Percentiles rank a stretch among this genome's conserved stretches.
Conservation (phyloP, 2,329 filamentous ascomycete species). For the Dothidotthia symphoricarpi region DNA sequence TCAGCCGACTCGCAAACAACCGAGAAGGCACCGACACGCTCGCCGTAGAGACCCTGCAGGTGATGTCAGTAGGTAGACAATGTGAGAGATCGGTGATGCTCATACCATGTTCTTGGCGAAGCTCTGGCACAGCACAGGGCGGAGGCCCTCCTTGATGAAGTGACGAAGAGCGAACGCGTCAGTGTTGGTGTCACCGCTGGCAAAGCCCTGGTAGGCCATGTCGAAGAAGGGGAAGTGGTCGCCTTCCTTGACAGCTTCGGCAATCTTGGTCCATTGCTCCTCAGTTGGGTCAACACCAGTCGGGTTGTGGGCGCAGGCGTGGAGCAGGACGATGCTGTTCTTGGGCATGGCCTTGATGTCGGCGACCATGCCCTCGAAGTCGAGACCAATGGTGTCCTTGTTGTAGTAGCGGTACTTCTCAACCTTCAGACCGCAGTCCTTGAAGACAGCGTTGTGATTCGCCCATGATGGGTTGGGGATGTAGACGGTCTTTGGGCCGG, state of each 20-base stretch:
- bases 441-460: conserved; percentile 96
- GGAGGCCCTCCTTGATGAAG: conserved; percentile 90
- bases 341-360: conserved; percentile 87
- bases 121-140: conserved; percentile 83
- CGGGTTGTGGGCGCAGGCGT: conserved; percentile 97
- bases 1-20: conserved; percentile 80
- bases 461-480: conserved; percentile 96
- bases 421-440: conserved; percentile 84
- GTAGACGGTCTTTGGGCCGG: conserved; percentile 90
- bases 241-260: conserved; percentile 78
- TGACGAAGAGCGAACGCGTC: conserved; percentile 92
- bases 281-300: conserved; percentile 91
- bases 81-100: background rate
- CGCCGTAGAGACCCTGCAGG: conserved; percentile 84
- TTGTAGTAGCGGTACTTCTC: conserved; percentile 99
- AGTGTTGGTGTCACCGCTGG: conserved; percentile 84
- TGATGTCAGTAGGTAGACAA: conserved; percentile 9
- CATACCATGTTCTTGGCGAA: conserved; percentile 99
- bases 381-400: conserved; percentile 96
- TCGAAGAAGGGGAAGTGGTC: conserved; percentile 84
- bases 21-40: conserved; percentile 96
- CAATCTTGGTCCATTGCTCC: conserved; percentile 91
- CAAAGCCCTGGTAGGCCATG: conserved; percentile 97
- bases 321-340: conserved; percentile 86
- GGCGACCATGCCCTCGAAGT: conserved; percentile 89